Percentiles rank a stretch among this genome's conserved stretches.
These are phyloP conservation scores for Pichia sp. DNA, from an alignment of 1,139 yeast species.

Conservation along the genomic window DNA sequence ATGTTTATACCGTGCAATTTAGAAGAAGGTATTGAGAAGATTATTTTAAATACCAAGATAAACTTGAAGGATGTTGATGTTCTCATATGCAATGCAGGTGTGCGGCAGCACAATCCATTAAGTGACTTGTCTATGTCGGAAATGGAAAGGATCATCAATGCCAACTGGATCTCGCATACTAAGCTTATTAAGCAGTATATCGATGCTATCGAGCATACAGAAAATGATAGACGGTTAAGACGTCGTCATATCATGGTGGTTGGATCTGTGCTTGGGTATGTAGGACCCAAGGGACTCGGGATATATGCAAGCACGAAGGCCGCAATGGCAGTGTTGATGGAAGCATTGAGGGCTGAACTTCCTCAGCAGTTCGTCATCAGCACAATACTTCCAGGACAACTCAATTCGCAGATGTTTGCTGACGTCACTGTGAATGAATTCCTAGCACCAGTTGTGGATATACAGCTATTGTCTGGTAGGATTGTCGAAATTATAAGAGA, in stretches of 20 bases:
- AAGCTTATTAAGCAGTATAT: constrained; percentile 41
- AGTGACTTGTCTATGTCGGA: constrained; percentile 30
- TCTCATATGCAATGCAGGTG: constrained; percentile 71
- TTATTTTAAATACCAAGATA: constrained; percentile 4
- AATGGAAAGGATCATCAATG: constrained; percentile 36
- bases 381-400: constrained; percentile 61
- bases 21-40: constrained; percentile 1
- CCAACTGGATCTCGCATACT: constrained; percentile 54
- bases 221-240: background rate
- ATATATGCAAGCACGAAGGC: constrained; percentile 64
- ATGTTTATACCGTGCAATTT: constrained; percentile 16
- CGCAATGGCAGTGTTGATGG: constrained; percentile 51
- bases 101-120: constrained; percentile 44
- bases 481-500: constrained; percentile 35
- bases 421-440: constrained; percentile 57
- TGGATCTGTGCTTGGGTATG: constrained; percentile 62
- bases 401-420: constrained; percentile 53
- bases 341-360: constrained; percentile 48
- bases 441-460: constrained; percentile 57
- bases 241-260: constrained; percentile 59
- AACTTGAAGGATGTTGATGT: constrained; percentile 34
- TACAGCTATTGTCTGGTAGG: constrained; percentile 34
- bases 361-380: constrained; percentile 29
- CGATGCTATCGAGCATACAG: constrained; percentile 26
- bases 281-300: constrained; percentile 65